Percentiles rank a stretch among this genome's conserved stretches.
Evolutionary conservation across 805 yeast genomes (phyloP).

Genomic region (Nakazawaea ishiwadae): DNA sequence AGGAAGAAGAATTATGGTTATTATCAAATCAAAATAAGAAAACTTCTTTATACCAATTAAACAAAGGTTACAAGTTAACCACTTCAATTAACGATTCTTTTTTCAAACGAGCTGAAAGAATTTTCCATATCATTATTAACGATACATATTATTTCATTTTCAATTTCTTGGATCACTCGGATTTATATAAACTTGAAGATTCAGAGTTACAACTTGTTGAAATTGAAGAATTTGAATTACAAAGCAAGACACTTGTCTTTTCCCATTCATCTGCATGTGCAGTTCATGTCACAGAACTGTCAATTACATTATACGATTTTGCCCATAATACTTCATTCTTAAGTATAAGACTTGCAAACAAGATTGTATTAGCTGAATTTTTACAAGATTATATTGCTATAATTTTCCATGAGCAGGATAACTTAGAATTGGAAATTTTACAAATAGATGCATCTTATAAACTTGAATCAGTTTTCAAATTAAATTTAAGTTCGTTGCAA

Average conservation of each 20-base stretch:
- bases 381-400: neutral
- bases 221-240: neutral
- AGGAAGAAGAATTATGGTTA: constrained; percentile 10
- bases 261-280: neutral
- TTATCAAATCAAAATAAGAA: neutral
- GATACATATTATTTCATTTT: neutral
- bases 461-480: constrained; percentile 1
- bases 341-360: neutral
- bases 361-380: too few relatives aligned
- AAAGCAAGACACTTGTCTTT: neutral
- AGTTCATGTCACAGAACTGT: neutral
- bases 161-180: neutral
- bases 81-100: constrained; percentile 2
- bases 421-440: neutral
- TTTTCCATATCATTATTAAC: neutral
- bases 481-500: neutral
- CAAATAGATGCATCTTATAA: too few relatives aligned
- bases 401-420: neutral
- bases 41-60: constrained; percentile 5
- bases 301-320: constrained; percentile 5
- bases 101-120: constrained; percentile 3
- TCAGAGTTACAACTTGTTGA: neutral
- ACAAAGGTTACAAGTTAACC: constrained; percentile 1
- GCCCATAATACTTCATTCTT: neutral
- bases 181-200: neutral